Conservation (phyloP, 2,329 filamentous ascomycete genomes). For the Triangularia verruculosa region DNA sequence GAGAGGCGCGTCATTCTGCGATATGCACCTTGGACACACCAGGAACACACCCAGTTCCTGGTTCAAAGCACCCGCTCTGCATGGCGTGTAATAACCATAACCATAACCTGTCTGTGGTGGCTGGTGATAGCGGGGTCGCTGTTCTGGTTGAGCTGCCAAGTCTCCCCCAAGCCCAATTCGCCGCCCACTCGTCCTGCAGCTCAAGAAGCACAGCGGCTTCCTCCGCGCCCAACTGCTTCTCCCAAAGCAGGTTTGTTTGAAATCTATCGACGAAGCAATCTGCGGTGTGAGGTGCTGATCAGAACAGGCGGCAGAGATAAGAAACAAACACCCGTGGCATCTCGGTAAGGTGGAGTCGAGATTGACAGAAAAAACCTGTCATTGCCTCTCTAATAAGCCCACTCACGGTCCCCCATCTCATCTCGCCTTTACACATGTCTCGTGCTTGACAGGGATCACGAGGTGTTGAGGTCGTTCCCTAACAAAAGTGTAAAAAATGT, state of each 20-base stretch:
- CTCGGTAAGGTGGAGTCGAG: background rate
- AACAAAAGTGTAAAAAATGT: background rate
- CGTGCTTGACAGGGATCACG: constrained; percentile 8
- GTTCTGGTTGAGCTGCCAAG: constrained; percentile 1
- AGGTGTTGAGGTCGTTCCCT: background rate
- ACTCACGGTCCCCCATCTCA: background rate
- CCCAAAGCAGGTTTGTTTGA: background rate
- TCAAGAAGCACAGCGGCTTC: background rate
- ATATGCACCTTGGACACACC: constrained; percentile 1
- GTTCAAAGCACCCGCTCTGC: constrained; percentile 7
- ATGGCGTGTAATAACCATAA: constrained; percentile 2
- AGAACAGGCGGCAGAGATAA: background rate
- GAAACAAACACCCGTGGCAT: background rate
- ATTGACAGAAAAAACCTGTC: background rate
- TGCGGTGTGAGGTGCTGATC: background rate
- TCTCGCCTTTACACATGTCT: constrained; percentile 2
- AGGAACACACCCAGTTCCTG: background rate
- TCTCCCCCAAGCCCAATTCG: background rate
- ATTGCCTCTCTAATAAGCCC: background rate
- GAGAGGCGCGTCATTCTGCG: constrained; percentile 18
- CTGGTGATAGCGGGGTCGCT: constrained; percentile 1
- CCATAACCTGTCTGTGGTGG: background rate
- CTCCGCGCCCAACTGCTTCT: background rate
- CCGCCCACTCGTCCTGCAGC: background rate
- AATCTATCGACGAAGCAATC: background rate